A percentile compares a stretch with the other conserved stretches of the same genome.
These are phyloP conservation scores for Geoglossum glabrum DNA, from an alignment of 495 filamentous ascomycete species.

Conservation along the genomic window DNA sequence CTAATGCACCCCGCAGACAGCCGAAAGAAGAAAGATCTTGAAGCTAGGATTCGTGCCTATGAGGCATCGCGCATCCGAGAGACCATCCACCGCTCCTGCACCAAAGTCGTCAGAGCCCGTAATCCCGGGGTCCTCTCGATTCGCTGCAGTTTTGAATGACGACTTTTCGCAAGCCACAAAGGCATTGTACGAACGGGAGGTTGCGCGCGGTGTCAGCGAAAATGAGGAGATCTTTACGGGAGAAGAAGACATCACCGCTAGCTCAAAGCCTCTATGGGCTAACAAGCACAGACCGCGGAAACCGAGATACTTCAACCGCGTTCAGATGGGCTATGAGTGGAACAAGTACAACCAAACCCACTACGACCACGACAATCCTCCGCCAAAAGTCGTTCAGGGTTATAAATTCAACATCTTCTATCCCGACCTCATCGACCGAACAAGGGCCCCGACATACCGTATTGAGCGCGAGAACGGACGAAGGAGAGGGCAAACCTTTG, in stretches of 20 bases:
- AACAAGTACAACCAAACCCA: constrained; percentile 99
- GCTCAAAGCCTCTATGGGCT: constrained; percentile 59
- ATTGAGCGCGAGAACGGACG: constrained; percentile 85
- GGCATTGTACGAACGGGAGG: constrained; percentile 79
- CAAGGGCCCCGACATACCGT: constrained; percentile 80
- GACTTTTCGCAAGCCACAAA: constrained; percentile 86
- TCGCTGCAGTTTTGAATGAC: constrained; percentile 53
- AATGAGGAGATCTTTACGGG: constrained; percentile 92
- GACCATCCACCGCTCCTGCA: constrained; percentile 7
- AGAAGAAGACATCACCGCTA: constrained; percentile 58
- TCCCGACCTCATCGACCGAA: constrained; percentile 91
- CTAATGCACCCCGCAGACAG: constrained; percentile 19
- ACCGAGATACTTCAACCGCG: constrained; percentile 91
- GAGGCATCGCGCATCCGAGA: constrained; percentile 25
- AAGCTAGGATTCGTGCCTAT: constrained; percentile 52
- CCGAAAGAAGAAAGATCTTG: constrained; percentile 40
- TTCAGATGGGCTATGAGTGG: constrained; percentile 99
- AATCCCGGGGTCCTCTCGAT: constrained; percentile 39
- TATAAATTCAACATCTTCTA: constrained; percentile 99
- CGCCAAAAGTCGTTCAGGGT: constrained; percentile 93
- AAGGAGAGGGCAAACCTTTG: constrained; percentile 76
- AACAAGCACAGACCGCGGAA: constrained; percentile 81
- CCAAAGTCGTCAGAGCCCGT: constrained; percentile 18
- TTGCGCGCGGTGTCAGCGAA: constrained; percentile 77
- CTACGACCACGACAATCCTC: constrained; percentile 97